Evolutionary conservation across 495 filamentous ascomycete genomes (phyloP).

Genomic region (Recurvomyces mirabilis): DNA sequence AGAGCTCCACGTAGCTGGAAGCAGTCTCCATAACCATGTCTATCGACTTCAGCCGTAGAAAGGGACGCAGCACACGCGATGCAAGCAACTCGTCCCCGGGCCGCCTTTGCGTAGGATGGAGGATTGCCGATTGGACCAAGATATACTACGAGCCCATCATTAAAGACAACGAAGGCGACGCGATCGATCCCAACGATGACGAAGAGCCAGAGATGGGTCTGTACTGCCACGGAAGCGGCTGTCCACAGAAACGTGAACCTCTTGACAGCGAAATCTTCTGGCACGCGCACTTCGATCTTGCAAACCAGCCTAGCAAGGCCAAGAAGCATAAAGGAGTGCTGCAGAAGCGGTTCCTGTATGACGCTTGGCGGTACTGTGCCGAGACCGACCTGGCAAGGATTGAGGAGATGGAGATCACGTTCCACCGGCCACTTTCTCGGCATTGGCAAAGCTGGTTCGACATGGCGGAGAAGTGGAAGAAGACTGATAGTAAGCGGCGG

Average conservation of each 20-base stretch:
- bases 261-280: constrained; percentile 2
- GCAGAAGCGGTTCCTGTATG: too few relatives aligned
- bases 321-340: neutral
- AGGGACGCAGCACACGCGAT: neutral
- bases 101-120: constrained; percentile 2
- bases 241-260: neutral
- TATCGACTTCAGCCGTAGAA: neutral
- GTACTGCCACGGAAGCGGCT: neutral
- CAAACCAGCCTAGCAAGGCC: neutral
- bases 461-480: constrained; percentile 4
- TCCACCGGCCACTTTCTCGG: too few relatives aligned
- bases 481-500: neutral
- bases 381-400: too few relatives aligned
- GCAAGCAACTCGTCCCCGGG: neutral
- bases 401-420: too few relatives aligned
- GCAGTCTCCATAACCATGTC: constrained; percentile 2
- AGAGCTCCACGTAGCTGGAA: too few relatives aligned
- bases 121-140: neutral
- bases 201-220: neutral
- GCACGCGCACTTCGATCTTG: constrained; percentile 1
- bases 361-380: too few relatives aligned
- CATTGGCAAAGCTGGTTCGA: constrained; percentile 2
- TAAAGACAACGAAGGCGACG: neutral
- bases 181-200: neutral
- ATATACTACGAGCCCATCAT: constrained; percentile 8